Percentiles rank a stretch among this genome's conserved stretches.
Conservation (phyloP, 352 stramenopile genomes). For the Globisporangium canariense region DNA sequence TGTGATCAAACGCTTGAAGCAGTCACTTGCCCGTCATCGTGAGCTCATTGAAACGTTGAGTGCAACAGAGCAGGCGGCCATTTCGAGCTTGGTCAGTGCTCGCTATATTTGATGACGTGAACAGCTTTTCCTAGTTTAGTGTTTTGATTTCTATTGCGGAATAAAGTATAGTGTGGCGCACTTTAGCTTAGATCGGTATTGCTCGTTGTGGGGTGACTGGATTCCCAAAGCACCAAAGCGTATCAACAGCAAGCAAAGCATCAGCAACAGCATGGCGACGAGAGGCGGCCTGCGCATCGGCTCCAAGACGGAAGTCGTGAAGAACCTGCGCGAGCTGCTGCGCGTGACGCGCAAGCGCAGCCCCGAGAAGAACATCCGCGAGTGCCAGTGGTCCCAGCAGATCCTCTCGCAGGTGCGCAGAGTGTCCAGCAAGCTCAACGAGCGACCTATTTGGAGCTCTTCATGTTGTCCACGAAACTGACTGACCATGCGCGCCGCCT, state of each 20-base stretch:
- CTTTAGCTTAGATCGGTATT: no score
- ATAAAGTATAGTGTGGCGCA: no score
- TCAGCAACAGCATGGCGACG: constrained; percentile 38
- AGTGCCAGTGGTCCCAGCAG: constrained; percentile 71
- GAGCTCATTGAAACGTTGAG: no score
- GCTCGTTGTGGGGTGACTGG: no score
- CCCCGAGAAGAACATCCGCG: constrained; percentile 35
- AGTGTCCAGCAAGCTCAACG: not conserved
- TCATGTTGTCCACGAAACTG: not conserved
- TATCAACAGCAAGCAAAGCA: not conserved
- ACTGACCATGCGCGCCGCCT: not conserved
- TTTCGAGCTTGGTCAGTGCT: no score
- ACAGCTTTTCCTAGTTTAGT: no score
- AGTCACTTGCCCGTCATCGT: no score
- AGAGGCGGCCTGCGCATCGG: constrained; percentile 62
- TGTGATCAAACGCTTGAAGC: no score
- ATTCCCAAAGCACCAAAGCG: not conserved
- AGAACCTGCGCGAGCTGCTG: constrained; percentile 71
- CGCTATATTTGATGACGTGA: no score
- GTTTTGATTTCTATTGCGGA: no score
- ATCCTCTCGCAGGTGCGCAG: constrained; percentile 60
- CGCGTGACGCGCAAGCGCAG: constrained; percentile 61
- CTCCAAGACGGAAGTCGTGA: constrained; percentile 78
- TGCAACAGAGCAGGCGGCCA: no score
- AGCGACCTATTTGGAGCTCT: not conserved